phyloP scores from a whole-genome alignment of 2,329 filamentous ascomycete species.

The Cylindrodendrum hubeiense region DNA sequence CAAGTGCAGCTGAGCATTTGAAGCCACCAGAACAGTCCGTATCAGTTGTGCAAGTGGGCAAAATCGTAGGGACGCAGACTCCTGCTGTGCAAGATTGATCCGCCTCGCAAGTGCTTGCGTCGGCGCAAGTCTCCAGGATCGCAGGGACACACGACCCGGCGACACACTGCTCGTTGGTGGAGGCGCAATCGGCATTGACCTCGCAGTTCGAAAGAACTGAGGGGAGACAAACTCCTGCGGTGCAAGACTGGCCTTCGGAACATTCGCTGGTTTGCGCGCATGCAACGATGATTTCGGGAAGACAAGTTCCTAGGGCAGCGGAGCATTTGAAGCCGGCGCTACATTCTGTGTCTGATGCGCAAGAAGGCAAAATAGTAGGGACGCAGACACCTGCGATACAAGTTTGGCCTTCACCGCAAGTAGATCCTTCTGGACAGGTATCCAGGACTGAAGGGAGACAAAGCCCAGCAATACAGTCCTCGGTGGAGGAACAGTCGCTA shows the following conservation, averaged over 20 bases:
- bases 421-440: not conserved
- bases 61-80: not conserved
- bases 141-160: not conserved
- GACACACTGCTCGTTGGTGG: not conserved
- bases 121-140: no score
- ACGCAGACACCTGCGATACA: not conserved
- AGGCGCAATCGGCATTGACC: constrained; percentile 1
- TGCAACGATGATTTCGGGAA: not conserved
- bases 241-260: not conserved
- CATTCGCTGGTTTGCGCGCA: not conserved
- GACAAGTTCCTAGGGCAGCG: not conserved
- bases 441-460: constrained; percentile 2
- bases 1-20: not conserved
- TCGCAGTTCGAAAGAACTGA: not conserved
- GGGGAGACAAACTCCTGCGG: not conserved
- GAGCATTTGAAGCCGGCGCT: not conserved
- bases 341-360: not conserved
- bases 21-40: not conserved
- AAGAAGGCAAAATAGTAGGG: not conserved
- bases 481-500: not conserved
- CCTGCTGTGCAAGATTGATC: not conserved
- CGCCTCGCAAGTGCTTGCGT: not conserved
- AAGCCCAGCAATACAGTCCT: constrained; percentile 4
- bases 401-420: not conserved
- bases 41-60: not conserved